Base-by-base conservation (phyloP, 2,329 filamentous ascomycete genomes). In the Pseudonectria foliicola region DNA sequence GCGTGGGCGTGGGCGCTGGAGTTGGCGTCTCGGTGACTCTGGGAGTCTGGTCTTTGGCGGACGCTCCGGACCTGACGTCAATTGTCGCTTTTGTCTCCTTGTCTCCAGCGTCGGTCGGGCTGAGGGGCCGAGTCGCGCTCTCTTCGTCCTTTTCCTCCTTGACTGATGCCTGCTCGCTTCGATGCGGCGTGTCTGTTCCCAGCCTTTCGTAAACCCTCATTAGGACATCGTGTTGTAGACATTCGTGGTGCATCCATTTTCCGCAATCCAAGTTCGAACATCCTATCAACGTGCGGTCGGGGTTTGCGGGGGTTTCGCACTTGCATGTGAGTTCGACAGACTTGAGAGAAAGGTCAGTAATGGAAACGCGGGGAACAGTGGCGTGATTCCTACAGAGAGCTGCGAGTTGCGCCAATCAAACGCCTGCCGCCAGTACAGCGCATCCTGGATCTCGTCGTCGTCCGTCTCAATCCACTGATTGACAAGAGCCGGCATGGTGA, bases 381-480 rank as follows among this genome's bases (percentile, higher is more conserved):
- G 27, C 13, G 26, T n/a, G 18, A 31, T 27, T 54, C 73, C 48
- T 64, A 80, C 77, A 33, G 76, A 78, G 15, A 80, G 64, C 43
- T 77, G 71, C 38, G 68, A 60, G 24, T 66, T 75, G 28, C 69
- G 62, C 34, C 73, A 68, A 46, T 82, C 73, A 21, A 77, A 71
- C 0, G 73, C 76, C 50, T 82, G 78, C 13, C 78, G 64, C 76
- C 77, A 82, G 50, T 80, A 82, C 4, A 80, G 58, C 11, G 68
- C 71, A 38, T 68, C 63, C 38, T 76, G 70, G 1, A 75, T 66
- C 46, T 80, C 73, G 12, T 79, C 74, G 38, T 86, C 80, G 40
- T 82, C 75, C 16, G 74, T 64, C 48, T 88, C 83, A 27, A 77
- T 71, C 78, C 82, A 85, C 46, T 82, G 73, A 38, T 74, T 72